Percentiles rank a stretch among this genome's conserved stretches.
phyloP scores from a whole-genome alignment of 805 yeast species.

The Zygoascus tannicola region DNA sequence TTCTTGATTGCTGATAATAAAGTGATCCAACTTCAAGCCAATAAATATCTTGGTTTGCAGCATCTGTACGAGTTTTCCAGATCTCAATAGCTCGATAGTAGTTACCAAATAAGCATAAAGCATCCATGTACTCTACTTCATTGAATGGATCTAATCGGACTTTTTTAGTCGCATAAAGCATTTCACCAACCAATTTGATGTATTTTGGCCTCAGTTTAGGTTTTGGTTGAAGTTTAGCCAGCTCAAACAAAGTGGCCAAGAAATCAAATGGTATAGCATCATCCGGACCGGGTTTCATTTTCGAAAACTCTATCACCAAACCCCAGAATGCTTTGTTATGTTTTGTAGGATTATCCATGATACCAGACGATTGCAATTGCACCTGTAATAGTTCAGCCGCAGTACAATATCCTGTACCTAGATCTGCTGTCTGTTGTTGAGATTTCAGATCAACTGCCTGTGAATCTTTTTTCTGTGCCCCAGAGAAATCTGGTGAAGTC shows the following conservation, averaged over 20 bases:
- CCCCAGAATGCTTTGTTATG: conserved; percentile 10
- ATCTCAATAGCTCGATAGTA: conserved; percentile 13
- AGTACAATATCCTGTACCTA: neutral
- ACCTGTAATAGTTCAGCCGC: neutral
- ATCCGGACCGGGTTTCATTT: conserved; percentile 5
- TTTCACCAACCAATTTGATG: conserved; percentile 18
- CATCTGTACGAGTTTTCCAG: conserved; percentile 16
- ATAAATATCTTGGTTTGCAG: conserved; percentile 10
- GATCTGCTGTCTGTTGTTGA: neutral
- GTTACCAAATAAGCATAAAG: conserved; percentile 12
- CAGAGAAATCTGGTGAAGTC: neutral
- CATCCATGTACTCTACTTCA: conserved; percentile 18
- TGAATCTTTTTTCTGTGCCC: no score
- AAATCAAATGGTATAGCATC: conserved; percentile 15
- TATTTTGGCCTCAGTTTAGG: conserved; percentile 7
- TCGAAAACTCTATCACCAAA: conserved; percentile 6
- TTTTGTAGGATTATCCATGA: conserved; percentile 2
- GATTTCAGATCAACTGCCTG: neutral
- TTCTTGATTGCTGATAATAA: conserved; percentile 11
- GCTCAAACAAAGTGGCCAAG: conserved; percentile 14
- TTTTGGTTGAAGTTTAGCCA: conserved; percentile 15
- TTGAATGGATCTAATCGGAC: conserved; percentile 19
- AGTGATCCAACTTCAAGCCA: conserved; percentile 19
- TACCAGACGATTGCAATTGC: neutral
- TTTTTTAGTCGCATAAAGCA: conserved; percentile 13